Base-by-base conservation (phyloP, 345 rosid species). In the Salix exigua region DNA sequence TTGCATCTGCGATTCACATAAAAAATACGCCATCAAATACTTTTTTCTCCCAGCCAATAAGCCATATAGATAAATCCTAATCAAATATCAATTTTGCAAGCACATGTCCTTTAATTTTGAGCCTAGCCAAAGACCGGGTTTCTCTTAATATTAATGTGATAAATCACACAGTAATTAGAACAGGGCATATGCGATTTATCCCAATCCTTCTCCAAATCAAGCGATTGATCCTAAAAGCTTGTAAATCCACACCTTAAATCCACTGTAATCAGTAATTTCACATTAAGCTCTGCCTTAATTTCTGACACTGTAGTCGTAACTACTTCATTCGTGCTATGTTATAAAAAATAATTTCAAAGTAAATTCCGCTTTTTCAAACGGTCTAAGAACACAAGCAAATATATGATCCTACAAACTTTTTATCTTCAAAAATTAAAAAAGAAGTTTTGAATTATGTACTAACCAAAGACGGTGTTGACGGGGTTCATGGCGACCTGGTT, bases 401-500 rank as follows among this genome's bases (percentile, higher is more conserved):
- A 58, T 9, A 1, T 58, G 4, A 12, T n/a, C 10, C 63, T 58
- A 1, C 63, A 58, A 53, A 2, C 2, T 33, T 33, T 33, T 33
- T 33, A 33, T 33, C 37, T 33, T 33, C 5, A 33, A 5, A 33
- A 4, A 33, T 33, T 33, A 5, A 33, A 33, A 33, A 5, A 4
- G 23, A 58, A 11, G 5, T 25, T 58, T 23, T 58, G 28, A 58
- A 10, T 12, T 1, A 23, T 18, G 33, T 5, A 72, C 75, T 50
- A 1, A 77, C 80, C 80, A 30, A 80, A 80, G 42, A 80, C 83
- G 66, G 83, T 80, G 78, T 81, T 81, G 61, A 77, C 7, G 4
- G 85, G 82, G 74, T 82, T 82, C 77, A 75, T 82, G 72, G 80
- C 79, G 61, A 78, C 85, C 77, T 78, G 85, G 70, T 78, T 82